Evolutionary conservation across 2,329 filamentous ascomycete genomes (phyloP), one percentile per base, ranked within the genome.

Genomic region (Onygenales sp.): DNA sequence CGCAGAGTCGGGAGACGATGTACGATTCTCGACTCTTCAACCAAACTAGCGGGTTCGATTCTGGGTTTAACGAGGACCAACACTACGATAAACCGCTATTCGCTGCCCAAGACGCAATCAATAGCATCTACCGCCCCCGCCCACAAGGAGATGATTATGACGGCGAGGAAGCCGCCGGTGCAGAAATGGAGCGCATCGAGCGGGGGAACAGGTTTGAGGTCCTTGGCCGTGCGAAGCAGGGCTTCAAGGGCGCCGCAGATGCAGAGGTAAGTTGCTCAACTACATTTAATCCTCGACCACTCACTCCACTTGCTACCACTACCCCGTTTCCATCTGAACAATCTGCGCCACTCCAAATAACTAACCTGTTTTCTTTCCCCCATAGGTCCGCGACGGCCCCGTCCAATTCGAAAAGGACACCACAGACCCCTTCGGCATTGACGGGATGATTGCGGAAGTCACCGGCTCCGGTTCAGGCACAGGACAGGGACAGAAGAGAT

Each of bases 21-120:
- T 98, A 94, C 74, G 93, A 98, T 73, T 94, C 90, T 2, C 80
- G 93, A 42, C 74, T 98, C 33, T 98, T 98, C 73, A 96, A 97
- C 72, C 89, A 95, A 72, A 86, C 84, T 5, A 91, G 87, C 62
- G 93, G 93, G 0, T 94, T 98, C 67, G 86, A 90, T 61, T 81
- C 84, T 51, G 93, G 92, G 0, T 90, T 96, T 78, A 98, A 98
- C 69, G 93, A 98, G 70, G 93, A 98, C 69, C 93, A 98, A 66
- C 84, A 85, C 0, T 98, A 97, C 73, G 93, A 97, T 70, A 97
- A 97, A 72, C 93, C 93, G 17, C 76, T 98, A 7, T 98, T 98
- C 68, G 91, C 91, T 0, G 92, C 93, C 11, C 90, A 96, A 67
- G 92, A 97, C 66, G 92, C 89, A 7, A 89, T 96, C 63, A 93